A percentile compares a stretch with the other conserved stretches of the same genome.
These are phyloP conservation scores for Osmanthus fragrans DNA, from an alignment of 257 asterid genomes.

Conservation along the genomic window DNA sequence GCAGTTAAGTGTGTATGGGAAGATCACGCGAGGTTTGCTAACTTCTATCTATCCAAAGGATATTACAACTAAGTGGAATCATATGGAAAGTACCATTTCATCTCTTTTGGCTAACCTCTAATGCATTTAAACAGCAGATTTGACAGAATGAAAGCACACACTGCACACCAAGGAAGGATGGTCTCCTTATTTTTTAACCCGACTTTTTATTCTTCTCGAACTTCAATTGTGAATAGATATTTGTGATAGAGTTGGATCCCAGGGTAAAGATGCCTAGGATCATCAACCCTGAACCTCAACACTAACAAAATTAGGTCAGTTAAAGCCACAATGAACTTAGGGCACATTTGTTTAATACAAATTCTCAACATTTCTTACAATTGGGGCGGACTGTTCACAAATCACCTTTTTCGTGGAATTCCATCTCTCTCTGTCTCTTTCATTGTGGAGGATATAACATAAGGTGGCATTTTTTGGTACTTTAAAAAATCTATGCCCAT, in stretches of 20 bases:
- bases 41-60: not conserved
- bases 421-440: too few species aligned
- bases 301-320: not conserved
- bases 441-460: too few species aligned
- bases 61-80: not conserved
- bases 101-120: not conserved
- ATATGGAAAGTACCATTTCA: not conserved
- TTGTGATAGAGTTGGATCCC: not conserved
- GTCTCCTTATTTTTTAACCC: too few species aligned
- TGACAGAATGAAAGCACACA: too few species aligned
- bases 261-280: not conserved
- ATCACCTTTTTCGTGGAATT: not conserved
- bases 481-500: not conserved
- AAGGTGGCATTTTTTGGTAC: not conserved
- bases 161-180: too few species aligned
- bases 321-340: not conserved
- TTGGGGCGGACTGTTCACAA: not conserved
- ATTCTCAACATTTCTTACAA: not conserved
- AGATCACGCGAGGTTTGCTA: not conserved
- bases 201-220: too few species aligned
- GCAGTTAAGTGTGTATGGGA: too few species aligned
- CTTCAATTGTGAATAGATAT: too few species aligned
- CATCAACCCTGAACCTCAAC: not conserved
- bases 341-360: not conserved
- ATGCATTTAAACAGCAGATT: not conserved